Evolutionary conservation across 2,329 filamentous ascomycete genomes (phyloP).

Genomic region (Tothia fuscella): DNA sequence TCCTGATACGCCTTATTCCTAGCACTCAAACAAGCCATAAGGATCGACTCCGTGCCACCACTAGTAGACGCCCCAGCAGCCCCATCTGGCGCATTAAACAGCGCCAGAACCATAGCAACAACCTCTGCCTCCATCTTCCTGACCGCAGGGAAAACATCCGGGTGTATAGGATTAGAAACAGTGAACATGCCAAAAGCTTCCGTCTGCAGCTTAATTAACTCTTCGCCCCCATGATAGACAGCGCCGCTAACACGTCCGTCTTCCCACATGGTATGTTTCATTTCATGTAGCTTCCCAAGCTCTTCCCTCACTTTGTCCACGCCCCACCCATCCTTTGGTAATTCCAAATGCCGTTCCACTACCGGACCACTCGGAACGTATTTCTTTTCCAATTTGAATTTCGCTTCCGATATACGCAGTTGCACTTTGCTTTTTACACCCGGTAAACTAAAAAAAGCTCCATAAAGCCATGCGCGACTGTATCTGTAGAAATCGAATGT

Average conservation of each 20-base stretch:
- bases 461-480: conserved; percentile 63
- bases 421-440: conserved; percentile 79
- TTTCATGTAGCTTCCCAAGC: conserved; percentile 62
- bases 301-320: conserved; percentile 69
- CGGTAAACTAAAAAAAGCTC: conserved; percentile 72
- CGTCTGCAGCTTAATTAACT: conserved; percentile 71
- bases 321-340: conserved; percentile 76
- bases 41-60: conserved; percentile 89
- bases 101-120: conserved; percentile 77
- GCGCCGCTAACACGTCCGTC: conserved; percentile 89
- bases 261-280: conserved; percentile 96
- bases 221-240: conserved; percentile 86
- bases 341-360: conserved; percentile 57
- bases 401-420: conserved; percentile 67
- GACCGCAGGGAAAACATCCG: conserved; percentile 94
- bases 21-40: conserved; percentile 87
- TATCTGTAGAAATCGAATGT: conserved; percentile 61
- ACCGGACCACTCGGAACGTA: conserved; percentile 63
- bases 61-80: conserved; percentile 82
- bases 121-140: conserved; percentile 99
- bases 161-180: conserved; percentile 92
- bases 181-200: conserved; percentile 92
- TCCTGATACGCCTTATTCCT: conserved; percentile 80
- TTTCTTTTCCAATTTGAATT: conserved; percentile 72
- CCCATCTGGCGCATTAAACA: conserved; percentile 82